Conservation (phyloP, 164 flowering plant genomes). For the Stephania cephalantha region DNA sequence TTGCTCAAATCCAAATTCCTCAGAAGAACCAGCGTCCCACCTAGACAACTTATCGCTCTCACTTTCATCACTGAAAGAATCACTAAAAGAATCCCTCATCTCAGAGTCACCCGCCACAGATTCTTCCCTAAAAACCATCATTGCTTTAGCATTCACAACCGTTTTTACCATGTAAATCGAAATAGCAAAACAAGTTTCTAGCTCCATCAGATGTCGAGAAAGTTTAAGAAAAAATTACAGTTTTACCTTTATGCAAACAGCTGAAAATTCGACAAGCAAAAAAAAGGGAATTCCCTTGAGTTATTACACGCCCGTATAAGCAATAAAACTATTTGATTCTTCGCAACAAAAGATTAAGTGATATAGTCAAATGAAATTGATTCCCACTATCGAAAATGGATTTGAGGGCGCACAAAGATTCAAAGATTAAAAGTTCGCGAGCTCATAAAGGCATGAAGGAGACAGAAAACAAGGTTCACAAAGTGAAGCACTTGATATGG, state of each 20-base stretch:
- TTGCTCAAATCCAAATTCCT: slow-evolving; percentile 59
- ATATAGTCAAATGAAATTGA: neutral
- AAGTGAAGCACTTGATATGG: neutral
- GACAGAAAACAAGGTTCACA: neutral
- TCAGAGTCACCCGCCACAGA: slow-evolving; percentile 51
- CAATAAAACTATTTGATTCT: neutral
- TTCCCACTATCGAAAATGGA: neutral
- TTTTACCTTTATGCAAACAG: neutral
- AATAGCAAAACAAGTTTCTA: neutral
- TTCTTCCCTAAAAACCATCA: slow-evolving; percentile 50
- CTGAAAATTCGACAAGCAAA: neutral
- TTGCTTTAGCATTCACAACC: neutral
- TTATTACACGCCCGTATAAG: neutral
- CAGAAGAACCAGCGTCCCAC: slow-evolving; percentile 68
- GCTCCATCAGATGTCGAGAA: neutral
- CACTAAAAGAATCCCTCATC: slow-evolving; percentile 67
- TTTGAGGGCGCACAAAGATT: neutral
- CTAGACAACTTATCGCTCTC: slow-evolving; percentile 75
- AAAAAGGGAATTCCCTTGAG: neutral
- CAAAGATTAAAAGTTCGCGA: neutral
- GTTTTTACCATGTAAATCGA: neutral
- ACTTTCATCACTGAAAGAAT: slow-evolving; percentile 73
- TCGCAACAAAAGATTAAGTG: neutral
- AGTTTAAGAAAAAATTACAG: neutral
- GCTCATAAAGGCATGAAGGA: neutral